A percentile compares a stretch with the other conserved stretches of the same genome.
Conservation (phyloP, 371 early-diverging fungal species). For the Circinella minor region DNA sequence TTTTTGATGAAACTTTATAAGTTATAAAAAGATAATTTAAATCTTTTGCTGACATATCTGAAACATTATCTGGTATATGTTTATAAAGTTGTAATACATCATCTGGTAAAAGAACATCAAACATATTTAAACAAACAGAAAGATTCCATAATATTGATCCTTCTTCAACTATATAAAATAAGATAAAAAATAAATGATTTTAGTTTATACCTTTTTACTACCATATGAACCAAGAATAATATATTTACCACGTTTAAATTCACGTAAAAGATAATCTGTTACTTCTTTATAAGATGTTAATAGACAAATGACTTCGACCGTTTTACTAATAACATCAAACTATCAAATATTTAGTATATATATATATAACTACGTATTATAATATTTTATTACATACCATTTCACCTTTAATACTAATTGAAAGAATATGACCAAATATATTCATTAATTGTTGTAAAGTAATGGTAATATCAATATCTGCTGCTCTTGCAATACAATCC, state of each 20-base stretch:
- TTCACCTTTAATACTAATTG: neutral
- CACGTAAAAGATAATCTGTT: neutral
- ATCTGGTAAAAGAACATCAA: neutral
- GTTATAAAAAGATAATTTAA: neutral
- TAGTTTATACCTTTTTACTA: neutral
- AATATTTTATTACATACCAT: neutral
- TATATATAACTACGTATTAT: neutral
- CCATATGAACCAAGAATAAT: neutral
- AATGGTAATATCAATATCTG: neutral
- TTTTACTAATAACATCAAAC: neutral
- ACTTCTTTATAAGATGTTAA: neutral
- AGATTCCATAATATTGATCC: neutral
- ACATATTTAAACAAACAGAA: neutral
- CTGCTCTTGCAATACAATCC: neutral
- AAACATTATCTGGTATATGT: neutral
- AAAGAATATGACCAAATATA: neutral
- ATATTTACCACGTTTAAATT: neutral
- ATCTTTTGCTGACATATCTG: neutral
- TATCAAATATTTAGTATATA: neutral
- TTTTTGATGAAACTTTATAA: neutral
- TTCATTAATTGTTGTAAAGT: constrained; percentile 6
- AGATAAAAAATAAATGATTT: neutral
- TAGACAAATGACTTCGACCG: neutral
- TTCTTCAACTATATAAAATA: neutral
- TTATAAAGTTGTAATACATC: neutral